phyloP scores from a whole-genome alignment of 495 filamentous ascomycete genomes.

The Penicillium fimorum region DNA sequence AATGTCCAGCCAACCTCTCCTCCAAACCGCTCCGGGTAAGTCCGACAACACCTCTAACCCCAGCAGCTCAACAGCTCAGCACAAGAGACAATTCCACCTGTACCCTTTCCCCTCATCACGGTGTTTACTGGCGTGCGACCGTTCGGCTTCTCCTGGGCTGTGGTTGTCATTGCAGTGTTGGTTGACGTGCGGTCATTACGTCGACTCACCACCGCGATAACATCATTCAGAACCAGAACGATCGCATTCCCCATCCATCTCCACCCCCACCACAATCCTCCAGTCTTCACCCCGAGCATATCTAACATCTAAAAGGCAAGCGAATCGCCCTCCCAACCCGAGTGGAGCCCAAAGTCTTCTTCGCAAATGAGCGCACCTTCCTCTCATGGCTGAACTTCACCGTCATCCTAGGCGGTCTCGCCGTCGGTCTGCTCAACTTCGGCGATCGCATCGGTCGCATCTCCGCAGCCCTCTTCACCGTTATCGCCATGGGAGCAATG shows the following conservation, averaged over 20 bases:
- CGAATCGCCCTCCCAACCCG: conserved; percentile 97
- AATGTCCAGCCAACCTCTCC: conserved; percentile 96
- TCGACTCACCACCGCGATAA: background rate
- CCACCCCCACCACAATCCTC: background rate
- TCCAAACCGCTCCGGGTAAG: conserved; percentile 75
- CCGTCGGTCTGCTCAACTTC: conserved; percentile 96
- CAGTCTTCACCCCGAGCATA: background rate
- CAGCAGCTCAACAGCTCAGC: background rate
- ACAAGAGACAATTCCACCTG: background rate
- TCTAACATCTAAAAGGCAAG: conserved; percentile 61
- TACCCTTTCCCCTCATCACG: background rate
- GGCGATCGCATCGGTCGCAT: conserved; percentile 91
- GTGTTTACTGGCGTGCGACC: background rate
- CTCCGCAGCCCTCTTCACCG: conserved; percentile 86
- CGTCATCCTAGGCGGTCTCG: conserved; percentile 93
- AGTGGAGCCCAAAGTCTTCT: conserved; percentile 99
- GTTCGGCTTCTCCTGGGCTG: background rate
- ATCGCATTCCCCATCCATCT: background rate
- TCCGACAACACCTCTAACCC: conserved; percentile 5
- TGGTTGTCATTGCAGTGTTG: background rate
- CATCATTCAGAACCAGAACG: background rate
- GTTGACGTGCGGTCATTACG: background rate
- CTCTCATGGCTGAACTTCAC: conserved; percentile 99
- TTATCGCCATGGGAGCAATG: conserved; percentile 94
- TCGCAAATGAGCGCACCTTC: conserved; percentile 99